These are phyloP conservation scores for Trichosporon sp. DNA, from an alignment of 1,284 basidiomycete species.

Conservation along the genomic window DNA sequence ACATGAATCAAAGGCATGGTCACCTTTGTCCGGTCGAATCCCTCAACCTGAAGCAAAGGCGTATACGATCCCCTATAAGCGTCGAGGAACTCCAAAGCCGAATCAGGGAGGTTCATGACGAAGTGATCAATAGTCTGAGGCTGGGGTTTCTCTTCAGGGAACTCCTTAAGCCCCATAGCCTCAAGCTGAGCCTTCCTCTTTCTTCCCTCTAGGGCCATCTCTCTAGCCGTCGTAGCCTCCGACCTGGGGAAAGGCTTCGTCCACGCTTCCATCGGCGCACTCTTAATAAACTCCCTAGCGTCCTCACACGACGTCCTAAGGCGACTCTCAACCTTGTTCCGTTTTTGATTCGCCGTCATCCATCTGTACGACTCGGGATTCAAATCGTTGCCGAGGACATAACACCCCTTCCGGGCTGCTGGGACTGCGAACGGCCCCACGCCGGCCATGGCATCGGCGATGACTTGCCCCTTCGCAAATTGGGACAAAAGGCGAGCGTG, in stretches of 20 bases:
- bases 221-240: constrained; percentile 13
- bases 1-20: constrained; percentile 86
- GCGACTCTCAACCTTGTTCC: constrained; percentile 65
- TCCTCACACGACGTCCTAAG: constrained; percentile 71
- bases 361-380: constrained; percentile 84
- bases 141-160: constrained; percentile 5
- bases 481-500: constrained; percentile 76
- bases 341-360: constrained; percentile 63
- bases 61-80: constrained; percentile 68
- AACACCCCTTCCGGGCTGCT: constrained; percentile 81
- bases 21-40: constrained; percentile 28
- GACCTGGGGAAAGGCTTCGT: constrained; percentile 59
- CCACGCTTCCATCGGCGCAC: constrained; percentile 55
- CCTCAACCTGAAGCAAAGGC: constrained; percentile 30
- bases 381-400: constrained; percentile 86
- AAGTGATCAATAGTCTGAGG: constrained; percentile 68
- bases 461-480: constrained; percentile 62
- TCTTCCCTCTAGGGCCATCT: constrained; percentile 28
- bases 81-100: constrained; percentile 82
- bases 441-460: constrained; percentile 94
- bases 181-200: constrained; percentile 5
- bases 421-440: constrained; percentile 96
- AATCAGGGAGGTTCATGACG: constrained; percentile 95
- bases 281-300: constrained; percentile 74
- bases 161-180: not conserved